phyloP scores from a whole-genome alignment of 148 eudicot genomes.

The Rhododendron henanense region DNA sequence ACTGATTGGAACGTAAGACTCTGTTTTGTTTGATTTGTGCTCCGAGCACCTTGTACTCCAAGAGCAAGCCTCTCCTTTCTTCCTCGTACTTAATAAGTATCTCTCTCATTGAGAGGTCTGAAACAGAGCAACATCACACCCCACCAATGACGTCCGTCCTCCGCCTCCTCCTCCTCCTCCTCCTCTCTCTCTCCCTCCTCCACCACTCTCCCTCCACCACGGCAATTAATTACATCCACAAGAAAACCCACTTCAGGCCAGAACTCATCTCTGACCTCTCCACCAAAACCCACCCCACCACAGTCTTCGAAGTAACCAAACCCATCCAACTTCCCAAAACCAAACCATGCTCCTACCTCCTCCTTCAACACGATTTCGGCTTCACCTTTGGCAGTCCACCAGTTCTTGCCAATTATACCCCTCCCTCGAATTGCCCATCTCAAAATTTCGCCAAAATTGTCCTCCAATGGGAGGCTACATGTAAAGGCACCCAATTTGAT shows the following conservation, averaged over 20 bases:
- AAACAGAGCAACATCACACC: neutral
- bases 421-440: slow-evolving; percentile 55
- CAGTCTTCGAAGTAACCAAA: slow-evolving; percentile 67
- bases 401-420: slow-evolving; percentile 47
- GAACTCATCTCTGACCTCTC: slow-evolving; percentile 19
- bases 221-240: slow-evolving; percentile 21
- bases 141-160: slow-evolving; percentile 15
- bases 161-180: slow-evolving; percentile 14
- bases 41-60: no score
- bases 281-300: slow-evolving; percentile 13
- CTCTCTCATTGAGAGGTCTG: neutral
- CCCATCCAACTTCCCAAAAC: slow-evolving; percentile 50
- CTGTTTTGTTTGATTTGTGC: no score
- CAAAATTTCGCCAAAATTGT: slow-evolving; percentile 37
- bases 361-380: slow-evolving; percentile 68
- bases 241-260: slow-evolving; percentile 28
- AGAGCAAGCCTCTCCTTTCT: no score
- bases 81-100: no score
- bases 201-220: slow-evolving; percentile 23
- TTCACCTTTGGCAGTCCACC: slow-evolving; percentile 62
- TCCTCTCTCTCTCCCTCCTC: slow-evolving; percentile 22
- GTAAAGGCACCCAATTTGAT: slow-evolving; percentile 69
- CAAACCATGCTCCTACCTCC: slow-evolving; percentile 50
- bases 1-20: no score
- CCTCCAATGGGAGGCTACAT: slow-evolving; percentile 70